Percentiles rank a stretch among this genome's conserved stretches.
These are phyloP conservation scores for Cyberlindnera mycetangii DNA, from an alignment of 805 yeast genomes.

Conservation along the genomic window DNA sequence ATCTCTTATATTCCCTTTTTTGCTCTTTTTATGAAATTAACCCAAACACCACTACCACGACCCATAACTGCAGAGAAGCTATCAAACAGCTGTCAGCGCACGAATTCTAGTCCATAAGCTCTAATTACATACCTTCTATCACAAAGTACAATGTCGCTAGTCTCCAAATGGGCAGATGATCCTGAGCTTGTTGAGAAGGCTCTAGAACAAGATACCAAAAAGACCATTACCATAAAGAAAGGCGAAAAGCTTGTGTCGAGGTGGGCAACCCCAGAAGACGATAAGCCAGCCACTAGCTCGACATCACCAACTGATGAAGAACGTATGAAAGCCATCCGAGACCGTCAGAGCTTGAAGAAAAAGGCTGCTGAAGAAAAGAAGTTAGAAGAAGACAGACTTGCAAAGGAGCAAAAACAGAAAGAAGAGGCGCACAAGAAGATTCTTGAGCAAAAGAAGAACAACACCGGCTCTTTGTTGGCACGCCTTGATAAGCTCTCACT, in stretches of 20 bases:
- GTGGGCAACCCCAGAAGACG: conserved; percentile 21
- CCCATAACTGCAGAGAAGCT: neutral
- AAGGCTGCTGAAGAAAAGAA: conserved; percentile 3
- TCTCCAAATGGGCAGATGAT: conserved; percentile 27
- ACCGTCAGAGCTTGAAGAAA: conserved; percentile 7
- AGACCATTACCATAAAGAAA: conserved; percentile 18
- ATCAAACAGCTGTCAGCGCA: neutral
- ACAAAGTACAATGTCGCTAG: conserved; percentile 11
- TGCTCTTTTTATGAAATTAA: too few species aligned
- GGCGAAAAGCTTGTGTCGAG: conserved; percentile 21
- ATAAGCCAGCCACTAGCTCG: conserved; percentile 12
- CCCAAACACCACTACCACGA: neutral
- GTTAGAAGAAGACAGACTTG: neutral
- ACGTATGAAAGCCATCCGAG: conserved; percentile 8
- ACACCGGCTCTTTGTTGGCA: conserved; percentile 1
- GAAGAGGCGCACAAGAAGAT: neutral
- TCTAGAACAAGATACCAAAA: conserved; percentile 15
- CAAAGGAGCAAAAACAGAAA: neutral
- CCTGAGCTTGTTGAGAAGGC: conserved; percentile 19
- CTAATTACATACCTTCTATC: neutral
- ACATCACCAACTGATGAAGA: conserved; percentile 13
- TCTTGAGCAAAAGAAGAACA: neutral
- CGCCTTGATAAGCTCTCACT: conserved; percentile 1
- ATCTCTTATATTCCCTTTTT: neutral
- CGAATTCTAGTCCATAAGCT: neutral